Evolutionary conservation across 495 filamentous ascomycete genomes (phyloP), one percentile per base, ranked within the genome.

Genomic region (Hyphodiscus hymeniophilus): DNA sequence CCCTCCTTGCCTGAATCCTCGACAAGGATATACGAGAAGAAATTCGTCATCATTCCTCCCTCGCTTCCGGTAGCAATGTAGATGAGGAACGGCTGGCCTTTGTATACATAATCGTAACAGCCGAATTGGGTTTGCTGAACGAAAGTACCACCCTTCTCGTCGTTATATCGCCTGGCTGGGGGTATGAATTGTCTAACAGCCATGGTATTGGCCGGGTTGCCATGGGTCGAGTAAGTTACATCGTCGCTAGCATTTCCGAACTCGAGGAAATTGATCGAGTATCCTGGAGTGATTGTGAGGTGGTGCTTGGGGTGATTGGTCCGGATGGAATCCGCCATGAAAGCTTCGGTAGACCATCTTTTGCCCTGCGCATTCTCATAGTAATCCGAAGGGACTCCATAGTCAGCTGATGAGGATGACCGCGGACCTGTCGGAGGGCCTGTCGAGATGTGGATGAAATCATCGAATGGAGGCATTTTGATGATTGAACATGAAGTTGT

Each of bases 51-150:
- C 28, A 65, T 71, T 0, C 50, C 38, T 7, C 73, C 75, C 39
- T 79, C 74, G 3, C 61, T 47, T 13, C 76, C 75, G 26, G 68
- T 60, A 16, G 69, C 71, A 12, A 78, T 44, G 55, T 79, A 81
- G 10, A 79, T 40, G 16, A 80, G 54, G 52, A 76, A 76, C 34
- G 73, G 68, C 15, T 66, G 54, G 21, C 60, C 67, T 11, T 70
- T 55, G 64, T 68, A 79, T 10, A 58, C 63, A 56, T 79, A 75
- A 41, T 74, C 54, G 54, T 69, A 79, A 51, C 72, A 77, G 16
- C 64, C 75, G 51, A 80, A 79, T n/a, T 65, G 36, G 17, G 75
- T 51, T 3, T 42, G 51, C 12, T 70, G 58, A 1, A 49, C 59
- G 12, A 82, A 60, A 17, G 17, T 1, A 0, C 50, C 55, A 10